These are phyloP conservation scores for Acanthamoeba castellanii DNA, from an alignment of 208 protist genomes.

Conservation along the genomic window DNA sequence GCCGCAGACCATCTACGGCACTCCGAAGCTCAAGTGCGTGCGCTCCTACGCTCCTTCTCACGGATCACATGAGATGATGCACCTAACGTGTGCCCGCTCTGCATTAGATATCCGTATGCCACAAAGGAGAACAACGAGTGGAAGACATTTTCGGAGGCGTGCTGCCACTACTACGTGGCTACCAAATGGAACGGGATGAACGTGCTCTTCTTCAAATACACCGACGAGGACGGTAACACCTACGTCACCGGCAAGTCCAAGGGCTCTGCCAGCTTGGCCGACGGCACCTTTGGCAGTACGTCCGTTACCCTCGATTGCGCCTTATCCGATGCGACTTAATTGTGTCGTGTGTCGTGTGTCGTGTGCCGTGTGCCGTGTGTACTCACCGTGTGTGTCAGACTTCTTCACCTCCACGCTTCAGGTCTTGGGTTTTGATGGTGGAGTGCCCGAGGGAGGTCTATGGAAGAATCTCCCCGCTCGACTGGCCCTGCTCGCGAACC, in stretches of 20 bases:
- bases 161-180: slow-evolving; percentile 10
- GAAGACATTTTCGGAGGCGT: slow-evolving; percentile 9
- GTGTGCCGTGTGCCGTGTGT: not conserved
- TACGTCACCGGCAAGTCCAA: slow-evolving; percentile 38
- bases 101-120: not conserved
- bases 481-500: not conserved
- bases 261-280: slow-evolving; percentile 26
- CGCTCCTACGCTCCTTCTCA: too few relatives aligned
- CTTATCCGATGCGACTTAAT: not conserved
- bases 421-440: not conserved
- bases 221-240: not conserved
- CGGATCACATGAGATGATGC: not conserved
- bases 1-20: slow-evolving; percentile 31
- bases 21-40: slow-evolving; percentile 35
- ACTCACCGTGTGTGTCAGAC: not conserved
- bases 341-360: not conserved
- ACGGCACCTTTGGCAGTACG: slow-evolving; percentile 39
- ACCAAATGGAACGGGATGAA: slow-evolving; percentile 64
- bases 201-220: slow-evolving; percentile 62
- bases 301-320: too few relatives aligned
- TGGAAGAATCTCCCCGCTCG: not conserved
- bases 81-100: not conserved
- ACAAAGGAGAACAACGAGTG: slow-evolving; percentile 9
- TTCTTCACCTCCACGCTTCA: not conserved
- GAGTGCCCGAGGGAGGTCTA: not conserved